Percentiles rank a stretch among this genome's conserved stretches.
Conservation (phyloP, 306 rosid genomes). For the Vigna reflexopilosa region DNA sequence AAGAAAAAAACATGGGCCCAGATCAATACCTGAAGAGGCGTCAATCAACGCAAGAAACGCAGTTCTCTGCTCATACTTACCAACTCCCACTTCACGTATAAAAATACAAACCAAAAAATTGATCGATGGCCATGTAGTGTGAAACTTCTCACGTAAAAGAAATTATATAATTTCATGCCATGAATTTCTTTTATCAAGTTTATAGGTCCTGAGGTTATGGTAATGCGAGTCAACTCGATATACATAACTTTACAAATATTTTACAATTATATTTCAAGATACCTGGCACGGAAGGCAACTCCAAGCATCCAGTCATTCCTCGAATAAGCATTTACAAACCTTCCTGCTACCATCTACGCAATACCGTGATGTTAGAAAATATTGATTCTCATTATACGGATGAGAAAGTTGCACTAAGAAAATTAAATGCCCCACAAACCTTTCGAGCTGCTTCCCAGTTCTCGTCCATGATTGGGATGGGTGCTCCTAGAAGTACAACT, state of each 20-base stretch:
- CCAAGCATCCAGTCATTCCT: slow-evolving; percentile 70
- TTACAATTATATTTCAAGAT: slow-evolving; percentile 11
- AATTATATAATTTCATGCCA: neutral
- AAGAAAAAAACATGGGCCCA: neutral
- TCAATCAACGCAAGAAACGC: neutral
- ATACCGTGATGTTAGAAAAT: slow-evolving; percentile 8
- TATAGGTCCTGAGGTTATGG: neutral
- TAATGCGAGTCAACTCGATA: neutral
- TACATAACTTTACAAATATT: slow-evolving; percentile 9
- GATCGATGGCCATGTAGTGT: neutral
- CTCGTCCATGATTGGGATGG: slow-evolving; percentile 64
- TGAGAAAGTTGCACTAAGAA: neutral
- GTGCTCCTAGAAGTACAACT: slow-evolving; percentile 72
- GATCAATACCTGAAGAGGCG: too few relatives aligned
- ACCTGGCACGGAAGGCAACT: slow-evolving; percentile 63
- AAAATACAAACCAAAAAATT: neutral
- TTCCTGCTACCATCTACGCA: slow-evolving; percentile 73
- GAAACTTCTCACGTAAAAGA: neutral
- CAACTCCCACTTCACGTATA: neutral
- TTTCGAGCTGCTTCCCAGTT: slow-evolving; percentile 64
- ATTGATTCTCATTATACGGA: neutral
- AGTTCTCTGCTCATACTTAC: neutral
- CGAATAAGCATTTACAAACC: slow-evolving; percentile 74
- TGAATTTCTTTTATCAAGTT: neutral
- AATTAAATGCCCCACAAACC: slow-evolving; percentile 42